Evolutionary conservation across 805 yeast species (phyloP), one percentile per base, ranked within the genome.

Genomic region (Phaffomyces opuntiae): DNA sequence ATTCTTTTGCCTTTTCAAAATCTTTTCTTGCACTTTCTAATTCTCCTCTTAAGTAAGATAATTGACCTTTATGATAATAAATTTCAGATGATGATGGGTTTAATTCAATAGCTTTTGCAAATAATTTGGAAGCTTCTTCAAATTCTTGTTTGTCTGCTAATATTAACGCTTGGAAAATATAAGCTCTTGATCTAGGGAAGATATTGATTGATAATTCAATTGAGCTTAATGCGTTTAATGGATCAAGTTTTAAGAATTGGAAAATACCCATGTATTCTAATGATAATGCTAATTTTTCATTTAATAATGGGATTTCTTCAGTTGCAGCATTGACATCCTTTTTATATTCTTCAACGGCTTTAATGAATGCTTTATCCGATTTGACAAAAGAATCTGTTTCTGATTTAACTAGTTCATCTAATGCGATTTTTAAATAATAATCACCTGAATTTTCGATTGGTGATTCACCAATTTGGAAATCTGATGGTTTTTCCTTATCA

Each of bases 1-100:
- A 71, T 53, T 78, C 78, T 61, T 82, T 81, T 39, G 96, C 84
- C 66, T 81, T 83, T 56, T 75, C 75, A 62, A 89, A 93, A 68
- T 86, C 80, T 36, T 64, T 69, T 59, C 80, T 76, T 34, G 99
- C 97, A 52, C 79, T 73, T 35, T 67, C 69, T 59, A 85, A 78
- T 50, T 87, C 86, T 51, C 82, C 83, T 51, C 87, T 79, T 59
- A 93, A 71, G 70, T 90, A 91, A 65, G 76, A 78, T 62, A 90
- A 75, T 77, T 93, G 99, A 55, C 95, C 99, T 64, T 84, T 81
- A 69, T 93, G 99, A 73, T 93, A 93, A 72, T 82, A 87, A 54
- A 84, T 78, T 61, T 93, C 96, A 32, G 93, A 81, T 59, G 81
- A 78, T 24, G 77, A 68, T 42, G 91, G 79, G 60, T 87, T 82